Conservation (phyloP, 2,329 filamentous ascomycete genomes). For the Pseudogymnoascus sp. region DNA sequence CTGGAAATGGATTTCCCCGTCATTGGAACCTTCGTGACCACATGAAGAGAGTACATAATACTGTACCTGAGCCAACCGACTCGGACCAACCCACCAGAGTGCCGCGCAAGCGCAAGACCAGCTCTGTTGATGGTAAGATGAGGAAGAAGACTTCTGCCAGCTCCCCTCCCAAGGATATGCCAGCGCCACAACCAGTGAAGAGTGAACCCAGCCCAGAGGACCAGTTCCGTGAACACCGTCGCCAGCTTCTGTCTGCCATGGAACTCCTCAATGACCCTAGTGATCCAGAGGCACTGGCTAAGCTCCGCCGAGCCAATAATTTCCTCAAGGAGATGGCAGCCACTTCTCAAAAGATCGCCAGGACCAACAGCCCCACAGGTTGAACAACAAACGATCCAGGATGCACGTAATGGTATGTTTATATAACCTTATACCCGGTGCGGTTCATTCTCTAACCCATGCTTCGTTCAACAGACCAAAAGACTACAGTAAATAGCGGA, state of each 20-base stretch:
- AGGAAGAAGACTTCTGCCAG: conserved; percentile 8
- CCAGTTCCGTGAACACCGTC: conserved; percentile 1
- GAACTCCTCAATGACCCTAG: conserved; percentile 6
- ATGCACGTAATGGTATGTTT: conserved; percentile 3
- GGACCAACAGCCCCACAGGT: conserved; percentile 7
- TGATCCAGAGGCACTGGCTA: conserved; percentile 1
- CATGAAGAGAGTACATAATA: conserved; percentile 88
- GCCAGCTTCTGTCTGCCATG: not conserved
- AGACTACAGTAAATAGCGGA: conserved; percentile 9
- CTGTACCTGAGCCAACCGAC: conserved; percentile 25
- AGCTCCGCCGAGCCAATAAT: not conserved
- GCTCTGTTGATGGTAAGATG: conserved; percentile 8
- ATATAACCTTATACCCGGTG: not conserved
- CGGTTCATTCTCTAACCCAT: conserved; percentile 2
- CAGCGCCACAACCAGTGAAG: not conserved
- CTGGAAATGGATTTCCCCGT: conserved; percentile 84
- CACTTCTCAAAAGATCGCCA: not conserved
- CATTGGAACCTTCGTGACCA: conserved; percentile 96
- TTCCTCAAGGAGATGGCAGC: conserved; percentile 7
- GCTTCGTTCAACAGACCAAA: conserved; percentile 5
- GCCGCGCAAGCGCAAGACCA: conserved; percentile 9
- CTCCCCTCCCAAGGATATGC: not conserved
- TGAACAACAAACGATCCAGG: not conserved
- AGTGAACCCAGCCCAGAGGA: not conserved
- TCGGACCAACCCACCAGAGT: conserved; percentile 1